phyloP scores from a whole-genome alignment of 352 stramenopile genomes.

The Peronospora farinosa region DNA sequence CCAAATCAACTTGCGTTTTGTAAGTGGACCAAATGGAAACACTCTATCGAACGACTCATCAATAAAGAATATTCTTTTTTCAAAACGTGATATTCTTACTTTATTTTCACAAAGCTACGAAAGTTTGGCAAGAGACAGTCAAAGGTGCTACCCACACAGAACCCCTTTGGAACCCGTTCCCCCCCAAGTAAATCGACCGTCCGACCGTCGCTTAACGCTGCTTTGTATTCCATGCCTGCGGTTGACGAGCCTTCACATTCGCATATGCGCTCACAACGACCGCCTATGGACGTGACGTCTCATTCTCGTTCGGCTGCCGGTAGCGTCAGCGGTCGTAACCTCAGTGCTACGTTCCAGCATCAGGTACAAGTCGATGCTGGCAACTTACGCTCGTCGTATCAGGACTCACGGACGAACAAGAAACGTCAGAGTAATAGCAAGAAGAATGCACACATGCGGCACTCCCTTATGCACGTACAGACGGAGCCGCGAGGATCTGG shows the following conservation, averaged over 20 bases:
- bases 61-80: no score
- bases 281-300: conserved; percentile 5
- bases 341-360: conserved; percentile 30
- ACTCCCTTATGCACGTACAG: conserved; percentile 50
- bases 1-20: no score
- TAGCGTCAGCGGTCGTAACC: conserved; percentile 15
- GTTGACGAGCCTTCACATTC: conserved; percentile 28
- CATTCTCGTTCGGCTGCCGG: conserved; percentile 13
- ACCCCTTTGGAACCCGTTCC: conserved; percentile 6
- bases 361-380: conserved; percentile 21
- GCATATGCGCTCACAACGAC: conserved; percentile 14
- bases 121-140: conserved; percentile 18
- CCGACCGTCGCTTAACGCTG: conserved; percentile 2
- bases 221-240: conserved; percentile 28
- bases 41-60: no score
- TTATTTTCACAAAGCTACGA: conserved; percentile 16
- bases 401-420: conserved; percentile 26
- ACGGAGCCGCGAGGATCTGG: conserved; percentile 19
- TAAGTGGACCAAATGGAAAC: no score
- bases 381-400: conserved; percentile 30
- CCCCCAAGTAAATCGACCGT: conserved; percentile 5
- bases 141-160: conserved; percentile 14
- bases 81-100: neutral
- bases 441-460: conserved; percentile 32
- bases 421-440: conserved; percentile 27